Base-by-base conservation (phyloP, 441 rosid species). In the Arabidopsis hybrid region DNA sequence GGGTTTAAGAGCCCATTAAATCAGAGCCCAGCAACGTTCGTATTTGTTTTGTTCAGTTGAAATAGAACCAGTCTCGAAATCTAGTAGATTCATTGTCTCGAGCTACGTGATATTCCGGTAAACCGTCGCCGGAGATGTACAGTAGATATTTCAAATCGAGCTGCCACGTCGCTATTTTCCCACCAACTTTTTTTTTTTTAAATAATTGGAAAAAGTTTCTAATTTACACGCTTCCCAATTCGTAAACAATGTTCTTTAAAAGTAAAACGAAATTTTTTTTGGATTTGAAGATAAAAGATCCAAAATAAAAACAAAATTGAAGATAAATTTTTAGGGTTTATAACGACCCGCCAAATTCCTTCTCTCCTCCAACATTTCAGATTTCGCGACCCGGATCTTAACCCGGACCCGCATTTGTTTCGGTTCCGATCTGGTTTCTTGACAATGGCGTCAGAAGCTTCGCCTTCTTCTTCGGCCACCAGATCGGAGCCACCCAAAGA, bases 401-500 rank as follows among this genome's bases (percentile, higher is more conserved):
- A 78, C 66, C 79, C 81, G 81, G 84, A 74, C 87, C 83, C 82
- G 76, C 78, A 73, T 52, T 79, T 77, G 71, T 78, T 70, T 72
- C 73, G 73, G 78, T 77, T 63, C 71, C 75, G 52, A 70, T 65
- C 67, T 72, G 34, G 67, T 70, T 56, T 75, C 83, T 75, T 72
- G 59, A 16, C 87, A 69, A 94, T 91, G 98, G 84, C 88, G 83
- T 81, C 90, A 53, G 85, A 84, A 81, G 75, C 86, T 46, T 81
- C 91, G 78, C 85, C 89, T 47, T 76, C 94, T 56, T 65, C 84
- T 64, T 85, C 96, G 81, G 84, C 83, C 42, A 71, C 69, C 79
- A 73, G 95, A 91, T 90, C 97, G 89, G 98, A 85, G 67, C 86
- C 81, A 77, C 84, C 51, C 7, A 74, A 77, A 58, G 87, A 83